phyloP scores from a whole-genome alignment of 2,329 filamentous ascomycete species.

The Ceratocystis papillata region DNA sequence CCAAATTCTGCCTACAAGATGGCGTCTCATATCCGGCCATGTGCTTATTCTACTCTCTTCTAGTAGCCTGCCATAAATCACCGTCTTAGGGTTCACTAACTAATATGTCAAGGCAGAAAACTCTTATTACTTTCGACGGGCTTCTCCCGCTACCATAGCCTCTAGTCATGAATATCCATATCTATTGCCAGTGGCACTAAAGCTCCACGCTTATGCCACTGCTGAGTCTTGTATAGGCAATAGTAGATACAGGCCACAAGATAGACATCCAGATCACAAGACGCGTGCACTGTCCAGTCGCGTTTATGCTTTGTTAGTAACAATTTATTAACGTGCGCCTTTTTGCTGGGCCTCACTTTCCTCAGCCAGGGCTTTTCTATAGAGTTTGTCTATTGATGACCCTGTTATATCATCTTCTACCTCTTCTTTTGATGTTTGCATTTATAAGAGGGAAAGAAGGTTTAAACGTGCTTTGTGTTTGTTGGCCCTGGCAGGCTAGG shows the following conservation, averaged over 20 bases:
- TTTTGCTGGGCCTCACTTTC: slow-evolving; percentile 12
- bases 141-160: too few species aligned
- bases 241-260: background rate
- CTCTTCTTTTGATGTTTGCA: background rate
- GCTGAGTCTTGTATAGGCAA: background rate
- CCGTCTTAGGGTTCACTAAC: too few species aligned
- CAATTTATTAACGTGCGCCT: background rate
- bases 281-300: slow-evolving; percentile 9
- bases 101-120: too few species aligned
- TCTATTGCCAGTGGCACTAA: background rate
- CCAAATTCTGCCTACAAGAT: too few species aligned
- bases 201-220: background rate
- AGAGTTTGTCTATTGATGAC: background rate
- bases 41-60: too few species aligned
- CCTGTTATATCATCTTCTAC: too few species aligned
- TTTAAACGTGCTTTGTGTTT: background rate
- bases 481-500: background rate
- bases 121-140: too few species aligned
- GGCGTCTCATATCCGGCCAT: too few species aligned
- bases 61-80: too few species aligned
- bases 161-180: background rate
- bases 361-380: background rate
- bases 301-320: background rate
- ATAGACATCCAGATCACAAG: background rate
- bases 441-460: background rate